phyloP scores from a whole-genome alignment of 805 yeast species.

The Clavispora fructus region DNA sequence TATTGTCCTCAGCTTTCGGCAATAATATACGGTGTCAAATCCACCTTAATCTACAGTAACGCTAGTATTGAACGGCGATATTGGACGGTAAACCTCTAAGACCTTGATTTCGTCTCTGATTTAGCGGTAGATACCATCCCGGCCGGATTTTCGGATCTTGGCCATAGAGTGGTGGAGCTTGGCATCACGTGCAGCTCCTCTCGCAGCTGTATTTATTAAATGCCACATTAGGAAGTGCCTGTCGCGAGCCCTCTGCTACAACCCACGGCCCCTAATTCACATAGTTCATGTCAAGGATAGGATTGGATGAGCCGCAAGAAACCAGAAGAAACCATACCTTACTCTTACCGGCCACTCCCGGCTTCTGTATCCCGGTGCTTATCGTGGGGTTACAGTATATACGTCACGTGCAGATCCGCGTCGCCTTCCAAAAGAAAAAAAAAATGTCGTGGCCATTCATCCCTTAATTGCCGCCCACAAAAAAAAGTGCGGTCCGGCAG shows the following conservation, averaged over 20 bases:
- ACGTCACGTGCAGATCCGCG: constrained; percentile 1
- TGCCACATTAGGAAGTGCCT: background rate
- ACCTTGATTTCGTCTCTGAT: too few relatives aligned
- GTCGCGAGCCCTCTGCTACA: background rate
- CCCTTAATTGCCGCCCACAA: constrained; percentile 17
- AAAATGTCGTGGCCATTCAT: constrained; percentile 16
- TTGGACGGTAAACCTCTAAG: too few relatives aligned
- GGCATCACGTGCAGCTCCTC: background rate
- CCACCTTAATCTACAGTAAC: too few relatives aligned
- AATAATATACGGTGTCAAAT: too few relatives aligned
- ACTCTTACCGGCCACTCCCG: too few relatives aligned
- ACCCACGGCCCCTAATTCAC: too few relatives aligned
- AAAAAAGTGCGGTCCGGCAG: constrained; percentile 2
- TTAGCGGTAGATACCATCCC: too few relatives aligned
- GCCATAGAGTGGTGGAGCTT: background rate
- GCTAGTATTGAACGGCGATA: too few relatives aligned
- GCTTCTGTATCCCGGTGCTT: background rate
- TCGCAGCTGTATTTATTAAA: background rate
- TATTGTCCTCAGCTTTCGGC: too few relatives aligned
- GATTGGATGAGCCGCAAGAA: too few relatives aligned
- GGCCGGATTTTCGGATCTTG: background rate
- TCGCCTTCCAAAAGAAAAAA: constrained; percentile 2
- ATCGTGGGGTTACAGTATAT: background rate
- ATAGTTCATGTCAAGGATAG: too few relatives aligned
- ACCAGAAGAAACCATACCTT: too few relatives aligned